phyloP scores from a whole-genome alignment of 495 filamentous ascomycete genomes.

The Penicillium steckii region DNA sequence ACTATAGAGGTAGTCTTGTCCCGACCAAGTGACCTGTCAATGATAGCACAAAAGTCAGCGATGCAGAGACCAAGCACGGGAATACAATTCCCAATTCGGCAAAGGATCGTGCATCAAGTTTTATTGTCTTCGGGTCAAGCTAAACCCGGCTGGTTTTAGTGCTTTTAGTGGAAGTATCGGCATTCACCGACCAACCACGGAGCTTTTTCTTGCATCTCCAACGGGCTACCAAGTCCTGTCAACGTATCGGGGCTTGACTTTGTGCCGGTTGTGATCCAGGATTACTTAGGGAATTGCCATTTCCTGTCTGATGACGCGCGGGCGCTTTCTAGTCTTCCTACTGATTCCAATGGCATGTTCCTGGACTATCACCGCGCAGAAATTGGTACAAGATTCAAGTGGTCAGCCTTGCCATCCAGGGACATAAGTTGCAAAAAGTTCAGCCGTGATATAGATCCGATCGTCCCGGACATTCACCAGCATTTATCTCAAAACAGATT shows the following conservation, averaged over 20 bases:
- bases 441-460: neutral
- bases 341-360: neutral
- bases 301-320: neutral
- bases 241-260: slow-evolving; percentile 2
- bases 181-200: slow-evolving; percentile 7
- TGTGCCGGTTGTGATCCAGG: too few relatives aligned
- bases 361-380: neutral
- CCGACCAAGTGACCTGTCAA: neutral
- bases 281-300: too few relatives aligned
- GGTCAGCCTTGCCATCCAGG: neutral
- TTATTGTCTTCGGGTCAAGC: neutral
- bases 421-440: neutral
- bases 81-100: slow-evolving; percentile 10
- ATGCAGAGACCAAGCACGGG: slow-evolving; percentile 1
- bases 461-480: too few relatives aligned
- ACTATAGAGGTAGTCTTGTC: slow-evolving; percentile 8
- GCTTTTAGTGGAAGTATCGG: slow-evolving; percentile 1
- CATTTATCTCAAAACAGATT: too few relatives aligned
- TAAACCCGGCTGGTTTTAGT: neutral
- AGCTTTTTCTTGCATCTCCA: neutral
- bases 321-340: neutral
- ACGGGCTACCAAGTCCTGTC: slow-evolving; percentile 7
- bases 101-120: slow-evolving; percentile 1
- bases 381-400: neutral
- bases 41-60: neutral